Base-by-base conservation (phyloP, 257 asterid genomes). In the Nicotiana paniculata region DNA sequence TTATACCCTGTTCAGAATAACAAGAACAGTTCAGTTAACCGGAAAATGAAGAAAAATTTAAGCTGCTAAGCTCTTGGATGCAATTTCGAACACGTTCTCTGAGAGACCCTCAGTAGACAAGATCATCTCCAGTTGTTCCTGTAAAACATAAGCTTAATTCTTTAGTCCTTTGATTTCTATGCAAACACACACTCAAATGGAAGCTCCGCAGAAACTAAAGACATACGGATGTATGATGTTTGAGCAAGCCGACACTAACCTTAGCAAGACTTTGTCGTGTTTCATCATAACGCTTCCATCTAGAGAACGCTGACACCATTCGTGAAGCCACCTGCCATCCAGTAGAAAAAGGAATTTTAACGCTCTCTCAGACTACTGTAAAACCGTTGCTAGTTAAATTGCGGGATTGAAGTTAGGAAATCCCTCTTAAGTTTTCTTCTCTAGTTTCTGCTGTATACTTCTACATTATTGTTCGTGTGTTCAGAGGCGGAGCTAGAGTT, bases 211-310 rank as follows among this genome's bases (percentile, higher is more conserved):
- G 43, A 61, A 51, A n/a, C 26, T 76, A 2, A 16, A 30, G 26
- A 77, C 39, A 75, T 75, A 43, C 3, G 15, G 21, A 51, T 32
- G 48, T 4, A 17, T 5, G 11, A 53, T 18, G 28, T 81, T 28
- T 53, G 18, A 46, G 9, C n/a, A 80, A 61, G 66, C 39, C 3
- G 65, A 13, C 7, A 33, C 55, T 81, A 85, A 93, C 99, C 98
- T 93, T 92, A 53, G 97, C 95, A 76, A 89, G 97, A 75, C 77
- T 84, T 82, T 93, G 97, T 17, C 99, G 83, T 17, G 93, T 89
- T 88, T 93, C 97, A 64, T 95, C 99, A 61, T 87, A 95, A 24
- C 97, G 99, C 82, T 87, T 95, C 98, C 99, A 95, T 85, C 99
- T 92, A 59, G 99, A 95, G 89, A 95, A 91, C 80, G 93, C 92